Evolutionary conservation across 1,284 basidiomycete species (phyloP).

Genomic region (Schizophyllum commune): DNA sequence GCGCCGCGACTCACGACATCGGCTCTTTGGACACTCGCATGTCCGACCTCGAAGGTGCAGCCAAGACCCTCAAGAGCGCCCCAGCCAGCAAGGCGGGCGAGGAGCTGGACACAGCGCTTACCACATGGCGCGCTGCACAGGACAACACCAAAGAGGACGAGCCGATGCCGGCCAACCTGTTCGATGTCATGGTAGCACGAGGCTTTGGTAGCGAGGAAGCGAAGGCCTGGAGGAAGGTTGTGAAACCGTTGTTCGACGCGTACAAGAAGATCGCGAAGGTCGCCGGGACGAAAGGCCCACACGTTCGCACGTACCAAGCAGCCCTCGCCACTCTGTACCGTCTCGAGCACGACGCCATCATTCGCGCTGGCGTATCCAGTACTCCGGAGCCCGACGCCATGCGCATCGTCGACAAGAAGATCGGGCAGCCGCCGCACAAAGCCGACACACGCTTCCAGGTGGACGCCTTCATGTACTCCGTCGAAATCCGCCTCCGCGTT

Average conservation of each 20-base stretch:
- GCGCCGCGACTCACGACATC: slow-evolving; percentile 26
- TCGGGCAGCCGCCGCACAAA: slow-evolving; percentile 45
- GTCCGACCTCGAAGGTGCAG: slow-evolving; percentile 15
- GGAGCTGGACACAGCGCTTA: slow-evolving; percentile 2
- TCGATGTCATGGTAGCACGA: slow-evolving; percentile 21
- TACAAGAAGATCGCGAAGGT: slow-evolving; percentile 31
- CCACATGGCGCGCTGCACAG: slow-evolving; percentile 6
- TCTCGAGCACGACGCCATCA: slow-evolving; percentile 31
- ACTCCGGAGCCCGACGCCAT: slow-evolving; percentile 37
- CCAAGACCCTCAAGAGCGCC: slow-evolving; percentile 7
- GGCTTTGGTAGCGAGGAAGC: slow-evolving; percentile 23
- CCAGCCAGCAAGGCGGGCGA: neutral
- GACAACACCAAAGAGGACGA: slow-evolving; percentile 11
- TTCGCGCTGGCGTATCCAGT: neutral
- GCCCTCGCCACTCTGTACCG: slow-evolving; percentile 41
- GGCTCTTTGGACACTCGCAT: slow-evolving; percentile 20
- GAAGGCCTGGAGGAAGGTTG: slow-evolving; percentile 28
- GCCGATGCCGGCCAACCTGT: slow-evolving; percentile 12
- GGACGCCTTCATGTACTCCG: slow-evolving; percentile 42
- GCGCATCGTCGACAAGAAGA: slow-evolving; percentile 34
- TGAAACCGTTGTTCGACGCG: slow-evolving; percentile 21
- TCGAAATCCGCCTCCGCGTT: slow-evolving; percentile 38
- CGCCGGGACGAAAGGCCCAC: slow-evolving; percentile 37
- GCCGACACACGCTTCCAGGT: slow-evolving; percentile 48
- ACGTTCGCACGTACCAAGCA: slow-evolving; percentile 44